Base-by-base conservation (phyloP, 495 filamentous ascomycete genomes). In the Xylaria venustula region DNA sequence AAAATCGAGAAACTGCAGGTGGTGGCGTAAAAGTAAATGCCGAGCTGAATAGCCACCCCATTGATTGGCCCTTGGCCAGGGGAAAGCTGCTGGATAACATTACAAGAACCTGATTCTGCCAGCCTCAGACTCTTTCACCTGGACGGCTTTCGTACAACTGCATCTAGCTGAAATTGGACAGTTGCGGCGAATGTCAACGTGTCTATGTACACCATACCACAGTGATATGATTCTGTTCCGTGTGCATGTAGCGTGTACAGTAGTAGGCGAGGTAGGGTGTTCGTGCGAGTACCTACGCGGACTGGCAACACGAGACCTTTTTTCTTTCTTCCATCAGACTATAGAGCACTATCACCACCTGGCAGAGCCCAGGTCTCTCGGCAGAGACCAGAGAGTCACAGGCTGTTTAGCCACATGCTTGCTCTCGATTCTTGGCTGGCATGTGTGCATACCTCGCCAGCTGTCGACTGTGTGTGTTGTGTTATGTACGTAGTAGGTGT, bases 1-100 rank as follows among this genome's bases (percentile, higher is more conserved):
- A 11, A 34, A 34, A 52, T 52, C 37, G 49, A 54, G 34, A 42
- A 26, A 23, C 23, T 34, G 4, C 5, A 30, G 22, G 26, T 15
- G 0, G 53, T 55, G 40, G 53, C 53, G 53, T 37, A 51, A 60
- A 52, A 44, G 28, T 25, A 51, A 60, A 26, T 36, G 34, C 45
- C 23, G 34, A 51, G 56, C 56, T 58, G 47, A 52, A 42, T n/a
- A 26, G 36, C 36, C 46, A 30, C 26, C 30, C 5, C 11, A 28
- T 59, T 50, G 45, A 60, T 52, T 52, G 48, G 36, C 7, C 25
- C 19, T 22, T 59, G 9, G 26, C 22, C 19, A 22, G 19, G 26
- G 20, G 12, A 14, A 12, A 46, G 7, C 30, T 5, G 25, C 8
- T 26, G n/a, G n/a, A 3, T 22, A 45, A 45, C 3, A 45, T 40